Percentiles rank a stretch among this genome's conserved stretches.
Conservation (phyloP, 257 asterid genomes). For the Capsicum pubescens region DNA sequence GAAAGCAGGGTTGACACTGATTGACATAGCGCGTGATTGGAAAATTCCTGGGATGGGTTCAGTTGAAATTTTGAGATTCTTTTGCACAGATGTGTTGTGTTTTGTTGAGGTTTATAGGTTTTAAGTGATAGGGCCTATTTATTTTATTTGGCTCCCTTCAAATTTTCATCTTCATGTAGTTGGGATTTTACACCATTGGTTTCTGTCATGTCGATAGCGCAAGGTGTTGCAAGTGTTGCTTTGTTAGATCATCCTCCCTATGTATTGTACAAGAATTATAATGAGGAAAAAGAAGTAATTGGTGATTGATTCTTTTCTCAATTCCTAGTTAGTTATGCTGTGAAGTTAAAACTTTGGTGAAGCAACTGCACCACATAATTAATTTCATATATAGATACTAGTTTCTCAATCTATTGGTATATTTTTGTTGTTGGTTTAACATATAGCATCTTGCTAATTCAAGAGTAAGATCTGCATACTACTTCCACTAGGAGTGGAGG, state of each 20-base stretch:
- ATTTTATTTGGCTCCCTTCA: not conserved
- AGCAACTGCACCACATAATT: not conserved
- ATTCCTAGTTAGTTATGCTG: not conserved
- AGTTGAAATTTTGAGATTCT: constrained; percentile 61
- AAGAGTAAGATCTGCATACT: too few relatives aligned
- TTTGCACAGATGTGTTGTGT: constrained; percentile 57
- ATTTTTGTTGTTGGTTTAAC: not conserved
- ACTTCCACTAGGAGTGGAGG: too few relatives aligned
- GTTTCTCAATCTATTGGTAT: not conserved
- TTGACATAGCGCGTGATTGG: constrained; percentile 40
- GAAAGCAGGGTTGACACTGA: constrained; percentile 41
- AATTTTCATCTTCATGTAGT: constrained; percentile 23
- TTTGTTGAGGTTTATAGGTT: constrained; percentile 38
- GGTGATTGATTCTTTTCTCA: not conserved
- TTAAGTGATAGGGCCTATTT: constrained; percentile 32
- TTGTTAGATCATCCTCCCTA: constrained; percentile 38
- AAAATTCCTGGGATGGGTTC: constrained; percentile 31
- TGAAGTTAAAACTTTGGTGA: not conserved
- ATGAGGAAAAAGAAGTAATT: not conserved
- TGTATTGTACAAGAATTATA: constrained; percentile 38
- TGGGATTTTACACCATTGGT: constrained; percentile 46
- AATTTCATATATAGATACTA: not conserved
- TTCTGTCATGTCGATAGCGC: constrained; percentile 43
- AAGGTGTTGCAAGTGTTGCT: constrained; percentile 39
- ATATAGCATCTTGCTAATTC: too few relatives aligned